A percentile compares a stretch with the other conserved stretches of the same genome.
Evolutionary conservation across 306 rosid genomes (phyloP).

Genomic region (Arachis stenosperma): DNA sequence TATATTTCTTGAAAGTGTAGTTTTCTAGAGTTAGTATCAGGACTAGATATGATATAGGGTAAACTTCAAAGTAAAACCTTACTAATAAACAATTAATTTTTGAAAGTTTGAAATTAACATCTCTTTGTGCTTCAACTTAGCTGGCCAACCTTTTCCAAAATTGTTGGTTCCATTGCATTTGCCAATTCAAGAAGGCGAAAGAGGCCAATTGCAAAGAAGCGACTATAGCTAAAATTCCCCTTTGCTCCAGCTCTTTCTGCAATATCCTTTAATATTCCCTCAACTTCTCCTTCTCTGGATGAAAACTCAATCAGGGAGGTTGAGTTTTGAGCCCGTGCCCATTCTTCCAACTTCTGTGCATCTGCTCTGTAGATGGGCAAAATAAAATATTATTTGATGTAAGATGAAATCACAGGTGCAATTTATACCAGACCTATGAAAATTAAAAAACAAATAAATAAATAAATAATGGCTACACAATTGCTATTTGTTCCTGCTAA

Average conservation of each 20-base stretch:
- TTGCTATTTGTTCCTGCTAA: constrained; percentile 3
- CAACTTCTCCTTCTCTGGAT: constrained; percentile 91
- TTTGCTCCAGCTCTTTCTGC: constrained; percentile 84
- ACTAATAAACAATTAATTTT: not conserved
- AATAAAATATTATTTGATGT: constrained; percentile 30
- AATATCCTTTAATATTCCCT: constrained; percentile 77
- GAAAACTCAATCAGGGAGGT: constrained; percentile 79
- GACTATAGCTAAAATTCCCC: constrained; percentile 87
- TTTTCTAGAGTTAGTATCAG: constrained; percentile 17
- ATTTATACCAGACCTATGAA: not conserved
- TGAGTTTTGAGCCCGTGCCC: constrained; percentile 83
- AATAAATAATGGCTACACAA: not conserved
- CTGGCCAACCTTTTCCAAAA: constrained; percentile 75
- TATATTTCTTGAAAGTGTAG: constrained; percentile 18
- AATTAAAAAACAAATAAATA: no score
- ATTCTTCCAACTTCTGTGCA: constrained; percentile 89
- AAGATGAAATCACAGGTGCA: constrained; percentile 30
- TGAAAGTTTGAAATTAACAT: constrained; percentile 23
- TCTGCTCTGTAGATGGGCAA: constrained; percentile 59
- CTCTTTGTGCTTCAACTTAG: constrained; percentile 29
- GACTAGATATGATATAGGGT: not conserved
- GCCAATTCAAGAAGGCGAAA: constrained; percentile 96
- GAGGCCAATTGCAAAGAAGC: constrained; percentile 95
- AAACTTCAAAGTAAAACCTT: constrained; percentile 6
- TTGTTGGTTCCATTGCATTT: constrained; percentile 85